These are phyloP conservation scores for Aeschynomene evenia DNA, from an alignment of 306 rosid genomes.

Conservation along the genomic window DNA sequence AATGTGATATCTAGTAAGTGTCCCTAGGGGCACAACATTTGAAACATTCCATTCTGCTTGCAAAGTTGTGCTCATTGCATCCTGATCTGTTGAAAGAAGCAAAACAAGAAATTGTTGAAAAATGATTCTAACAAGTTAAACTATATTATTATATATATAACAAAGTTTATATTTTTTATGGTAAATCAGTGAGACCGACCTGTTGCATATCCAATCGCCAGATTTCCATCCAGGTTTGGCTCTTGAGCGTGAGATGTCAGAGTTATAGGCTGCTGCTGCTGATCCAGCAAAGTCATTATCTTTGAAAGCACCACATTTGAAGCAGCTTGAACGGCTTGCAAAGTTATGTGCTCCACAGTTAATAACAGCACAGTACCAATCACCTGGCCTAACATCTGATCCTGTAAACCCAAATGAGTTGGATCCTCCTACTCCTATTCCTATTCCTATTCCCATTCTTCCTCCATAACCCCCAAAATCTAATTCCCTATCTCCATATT, in stretches of 20 bases:
- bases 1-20: conserved; percentile 47
- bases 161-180: no score
- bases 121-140: no score
- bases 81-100: conserved; percentile 59
- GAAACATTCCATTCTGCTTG: conserved; percentile 93
- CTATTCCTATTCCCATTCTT: no score
- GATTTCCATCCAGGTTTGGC: conserved; percentile 91
- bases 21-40: conserved; percentile 98
- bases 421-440: no score
- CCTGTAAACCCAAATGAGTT: conserved; percentile 62
- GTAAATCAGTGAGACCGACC: conserved; percentile 57
- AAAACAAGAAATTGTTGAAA: no score
- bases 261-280: conserved; percentile 36
- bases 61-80: conserved; percentile 97
- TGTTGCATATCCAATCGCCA: conserved; percentile 95
- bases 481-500: conserved; percentile 46
- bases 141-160: no score
- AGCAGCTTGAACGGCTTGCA: conserved; percentile 95
- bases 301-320: conserved; percentile 93
- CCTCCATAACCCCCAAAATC: conserved; percentile 55
- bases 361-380: conserved; percentile 78
- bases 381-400: conserved; percentile 89
- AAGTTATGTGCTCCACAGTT: conserved; percentile 91
- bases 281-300: conserved; percentile 61
- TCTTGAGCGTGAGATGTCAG: conserved; percentile 55